A percentile compares a stretch with the other conserved stretches of the same genome.
Evolutionary conservation across 2,329 filamentous ascomycete species (phyloP).

Genomic region (Chaetomiaceae sp.): DNA sequence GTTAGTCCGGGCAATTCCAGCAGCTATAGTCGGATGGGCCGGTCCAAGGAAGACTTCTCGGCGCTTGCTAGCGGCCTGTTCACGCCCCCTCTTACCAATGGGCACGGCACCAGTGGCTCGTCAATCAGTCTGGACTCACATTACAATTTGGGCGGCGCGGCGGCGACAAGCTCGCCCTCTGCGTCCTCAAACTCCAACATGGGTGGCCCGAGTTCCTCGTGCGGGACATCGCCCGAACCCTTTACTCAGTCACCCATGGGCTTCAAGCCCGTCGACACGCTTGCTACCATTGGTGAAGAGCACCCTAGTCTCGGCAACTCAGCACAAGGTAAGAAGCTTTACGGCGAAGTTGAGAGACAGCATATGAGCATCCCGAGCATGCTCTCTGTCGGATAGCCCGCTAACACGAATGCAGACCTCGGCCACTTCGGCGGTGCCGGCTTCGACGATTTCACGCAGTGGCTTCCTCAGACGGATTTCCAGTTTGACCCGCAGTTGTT

Average conservation of each 20-base stretch:
- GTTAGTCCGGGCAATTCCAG: slow-evolving; percentile 32
- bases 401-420: slow-evolving; percentile 28
- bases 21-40: slow-evolving; percentile 29
- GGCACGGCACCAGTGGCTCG: slow-evolving; percentile 39
- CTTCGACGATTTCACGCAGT: slow-evolving; percentile 55
- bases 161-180: slow-evolving; percentile 59
- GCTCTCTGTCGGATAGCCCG: too few species aligned
- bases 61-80: slow-evolving; percentile 52
- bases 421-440: slow-evolving; percentile 39
- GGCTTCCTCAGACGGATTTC: slow-evolving; percentile 75
- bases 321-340: slow-evolving; percentile 32
- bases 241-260: slow-evolving; percentile 62
- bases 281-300: slow-evolving; percentile 63
- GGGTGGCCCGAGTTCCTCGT: slow-evolving; percentile 55
- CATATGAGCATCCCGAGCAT: too few species aligned
- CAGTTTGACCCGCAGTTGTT: slow-evolving; percentile 90
- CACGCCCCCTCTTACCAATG: slow-evolving; percentile 46
- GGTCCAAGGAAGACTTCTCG: slow-evolving; percentile 44
- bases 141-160: slow-evolving; percentile 41
- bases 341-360: too few species aligned
- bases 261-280: slow-evolving; percentile 56
- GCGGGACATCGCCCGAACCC: slow-evolving; percentile 73
- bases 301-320: slow-evolving; percentile 47
- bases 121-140: slow-evolving; percentile 47
- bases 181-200: slow-evolving; percentile 55